Evolutionary conservation across 164 flowering plant species (phyloP), one percentile per base, ranked within the genome.

Genomic region (Vitis rotundifolia): DNA sequence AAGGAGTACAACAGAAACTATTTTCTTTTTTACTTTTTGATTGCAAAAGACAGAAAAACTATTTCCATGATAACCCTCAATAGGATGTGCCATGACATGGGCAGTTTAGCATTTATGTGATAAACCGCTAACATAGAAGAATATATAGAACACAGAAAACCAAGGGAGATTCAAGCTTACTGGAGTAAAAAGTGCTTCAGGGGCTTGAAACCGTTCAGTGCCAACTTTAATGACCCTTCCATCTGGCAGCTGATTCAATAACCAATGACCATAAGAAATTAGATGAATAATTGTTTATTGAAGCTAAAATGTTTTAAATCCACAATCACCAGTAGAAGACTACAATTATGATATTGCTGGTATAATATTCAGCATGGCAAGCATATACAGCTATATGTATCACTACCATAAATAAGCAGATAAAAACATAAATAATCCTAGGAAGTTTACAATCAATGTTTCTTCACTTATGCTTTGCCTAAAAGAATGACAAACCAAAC

Each of bases 141-240:
- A 60, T 26, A 31, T 26, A 54, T 26, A 59, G 49, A 26, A 67
- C 51, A 37, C 11, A 19, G 55, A 63, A 3, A 16, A 16, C 13
- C 8, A 64, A 61, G 49, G 31, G 10, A 61, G 9, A 12, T n/a
- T 63, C n/a, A 19, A 26, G 62, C 92, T 85, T 84, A 95, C 99
- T 16, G 97, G 98, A 44, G 97, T 91, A 68, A 95, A 95, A 56
- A 95, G 97, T 63, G 97, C 99, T 79, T 95, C 99, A 70, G 98
- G 99, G 64, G 99, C 99, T 78, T 95, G 98, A 75, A 95, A 95
- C 58, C 98, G 72, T 72, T 95, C 98, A 9, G 97, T 93, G 74
- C 98, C 99, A 72, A 95, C 98, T 87, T 95, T 95, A 60, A 95
- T 89, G 53, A 88, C 88, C 75, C 99, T 89, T 82, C 99, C 99